Base-by-base conservation (phyloP, 208 protist species). In the Tritrichomonas foetus region DNA sequence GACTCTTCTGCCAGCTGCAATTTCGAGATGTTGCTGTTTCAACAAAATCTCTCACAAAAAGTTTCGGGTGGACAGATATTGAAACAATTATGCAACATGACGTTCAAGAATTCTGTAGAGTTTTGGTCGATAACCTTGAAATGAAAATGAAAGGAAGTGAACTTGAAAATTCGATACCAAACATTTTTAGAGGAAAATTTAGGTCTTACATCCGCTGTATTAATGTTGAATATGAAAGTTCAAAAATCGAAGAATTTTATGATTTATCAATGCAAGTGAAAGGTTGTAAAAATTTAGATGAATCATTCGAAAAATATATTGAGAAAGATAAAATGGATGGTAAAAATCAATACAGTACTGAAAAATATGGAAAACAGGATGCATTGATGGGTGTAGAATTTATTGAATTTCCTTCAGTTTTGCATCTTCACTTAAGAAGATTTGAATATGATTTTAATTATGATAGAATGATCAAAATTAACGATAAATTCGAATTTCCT, bases 81-180 rank as follows among this genome's bases (percentile, higher is more conserved):
- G 97, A 98, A 80, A 94, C 97, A 13, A 98, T 98, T 84, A 97
- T 96, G 80, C 97, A 98, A 94, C 97, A 98, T 93, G 97, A 96
- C 50, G 95, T 96, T 50, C 94, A 97, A 94, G 97, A 98, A 95
- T 95, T 98, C 33, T 97, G 96, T 94, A 94, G 97, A 39, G 96
- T 98, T 36, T 95, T 98, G 14, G 96, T 96, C 49, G 97, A 98
- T 94, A 98, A 97, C 53, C 93, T 98, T 33, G 97, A 98, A 94
- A 95, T 95, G 39, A 98, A 98, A 93, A 97, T 98, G 97, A 98
- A 98, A 92, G 74, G 74, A n/a, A 94, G 78, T 22, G 25, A 66
- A 39, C 47, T 95, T 22, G 94, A 95, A 64, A 89, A 89, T 30
- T 55, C 13, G 16, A 95, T 93, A 30, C 72, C 94, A 30, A n/a